Percentiles rank a stretch among this genome's conserved stretches.
These are phyloP conservation scores for Colletotrichum magnum DNA, from an alignment of 2,329 filamentous ascomycete species.

Conservation along the genomic window DNA sequence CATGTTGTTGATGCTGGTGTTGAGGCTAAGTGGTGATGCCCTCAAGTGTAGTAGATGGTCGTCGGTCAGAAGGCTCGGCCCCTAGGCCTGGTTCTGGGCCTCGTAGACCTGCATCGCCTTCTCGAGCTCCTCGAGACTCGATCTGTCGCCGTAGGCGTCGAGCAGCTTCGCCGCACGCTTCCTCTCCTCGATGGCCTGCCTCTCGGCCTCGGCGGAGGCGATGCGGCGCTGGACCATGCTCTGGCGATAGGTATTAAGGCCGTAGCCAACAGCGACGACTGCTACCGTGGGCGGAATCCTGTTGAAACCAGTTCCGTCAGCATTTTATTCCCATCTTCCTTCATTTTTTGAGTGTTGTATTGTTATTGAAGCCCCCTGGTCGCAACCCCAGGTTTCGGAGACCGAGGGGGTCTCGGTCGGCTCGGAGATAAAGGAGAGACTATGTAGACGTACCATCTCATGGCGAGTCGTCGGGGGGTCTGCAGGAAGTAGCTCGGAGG, in stretches of 20 bases:
- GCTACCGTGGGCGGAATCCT: conserved; percentile 52
- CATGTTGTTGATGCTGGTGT: background rate
- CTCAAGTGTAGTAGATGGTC: background rate
- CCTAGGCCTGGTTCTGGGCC: conserved; percentile 40
- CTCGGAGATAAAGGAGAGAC: background rate
- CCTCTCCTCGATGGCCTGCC: conserved; percentile 52
- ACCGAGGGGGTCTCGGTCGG: conserved; percentile 7
- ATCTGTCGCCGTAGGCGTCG: conserved; percentile 65
- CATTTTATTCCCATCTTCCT: background rate
- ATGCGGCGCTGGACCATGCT: conserved; percentile 46
- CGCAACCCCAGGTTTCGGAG: conserved; percentile 11
- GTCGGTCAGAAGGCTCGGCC: background rate
- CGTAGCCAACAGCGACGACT: conserved; percentile 52
- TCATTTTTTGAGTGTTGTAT: background rate
- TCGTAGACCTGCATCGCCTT: conserved; percentile 64
- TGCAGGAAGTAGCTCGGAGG: conserved; percentile 52
- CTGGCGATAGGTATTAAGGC: conserved; percentile 51
- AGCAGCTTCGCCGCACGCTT: conserved; percentile 59
- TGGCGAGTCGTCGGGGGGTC: conserved; percentile 48
- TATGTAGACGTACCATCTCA: conserved; percentile 49
- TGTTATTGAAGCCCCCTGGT: background rate
- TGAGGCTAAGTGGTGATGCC: background rate
- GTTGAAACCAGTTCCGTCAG: conserved; percentile 21
- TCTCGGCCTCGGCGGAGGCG: conserved; percentile 49
- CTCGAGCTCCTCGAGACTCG: conserved; percentile 63